Evolutionary conservation across 345 rosid species (phyloP), one percentile per base, ranked within the genome.

Genomic region (Firmiana major): DNA sequence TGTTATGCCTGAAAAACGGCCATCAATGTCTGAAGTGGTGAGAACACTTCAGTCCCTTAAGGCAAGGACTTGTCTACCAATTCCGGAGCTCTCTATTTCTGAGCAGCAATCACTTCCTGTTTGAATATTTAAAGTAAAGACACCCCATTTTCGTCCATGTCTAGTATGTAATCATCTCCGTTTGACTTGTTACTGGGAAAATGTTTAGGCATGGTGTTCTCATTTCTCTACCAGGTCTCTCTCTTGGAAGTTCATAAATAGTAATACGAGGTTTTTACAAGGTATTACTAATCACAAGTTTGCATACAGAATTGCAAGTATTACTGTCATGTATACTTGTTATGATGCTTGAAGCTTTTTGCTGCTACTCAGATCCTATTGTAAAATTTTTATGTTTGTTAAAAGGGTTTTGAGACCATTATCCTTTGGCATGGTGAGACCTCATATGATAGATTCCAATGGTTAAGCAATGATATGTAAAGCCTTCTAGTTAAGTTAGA

Each of bases 1-100:
- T 4, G 88, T 93, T 67, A 83, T 79, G 81, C 94, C 96, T 0
- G 98, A 93, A 80, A 95, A 91, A 73, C 85, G 99, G 66, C 99
- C 98, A 17, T 81, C 92, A 8, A 69, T 93, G 87, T 78, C 81
- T 78, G 94, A 95, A 84, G 92, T 90, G 53, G 84, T 84, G 11
- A 87, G 89, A 85, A 80, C 79, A 77, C 97, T 95, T 63, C 85
- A 90, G 80, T 87, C 86, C 28, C 69, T 88, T 42, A 77, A 71
- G 79, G 58, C 87, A 34, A 78, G 73, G 48, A 42, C 75, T 65
- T 55, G 71, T 34, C 48, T 81, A 78, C 77, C 77, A 38, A 46
- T 57, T 34, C 70, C 66, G 9, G 82, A 77, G 71, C 76, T 81
- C 59, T 81, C 85, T 26, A 51, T 71, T 48, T 68, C 59, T 1